A percentile compares a stretch with the other conserved stretches of the same genome.
phyloP scores from a whole-genome alignment of 768 basidiomycete species.

The Xerocomellus dryophilus region DNA sequence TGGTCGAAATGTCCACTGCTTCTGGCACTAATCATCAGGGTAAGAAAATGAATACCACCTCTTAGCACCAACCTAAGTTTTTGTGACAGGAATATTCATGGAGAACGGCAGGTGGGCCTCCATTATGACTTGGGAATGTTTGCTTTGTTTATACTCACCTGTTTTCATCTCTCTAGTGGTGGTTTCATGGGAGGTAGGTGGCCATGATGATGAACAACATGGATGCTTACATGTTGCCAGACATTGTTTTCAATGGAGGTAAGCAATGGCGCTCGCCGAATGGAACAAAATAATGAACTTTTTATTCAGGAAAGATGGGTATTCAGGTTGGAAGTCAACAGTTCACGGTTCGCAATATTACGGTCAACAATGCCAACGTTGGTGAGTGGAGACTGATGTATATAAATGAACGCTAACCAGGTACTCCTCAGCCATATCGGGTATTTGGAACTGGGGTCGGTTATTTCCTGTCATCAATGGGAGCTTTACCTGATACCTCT shows the following conservation, averaged over 20 bases:
- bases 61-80: background rate
- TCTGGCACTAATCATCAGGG: slow-evolving; percentile 64
- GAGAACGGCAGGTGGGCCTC: slow-evolving; percentile 58
- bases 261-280: background rate
- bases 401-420: background rate
- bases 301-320: slow-evolving; percentile 44
- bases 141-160: background rate
- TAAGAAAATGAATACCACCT: slow-evolving; percentile 21
- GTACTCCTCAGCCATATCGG: slow-evolving; percentile 23
- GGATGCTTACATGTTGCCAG: slow-evolving; percentile 11
- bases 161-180: slow-evolving; percentile 26
- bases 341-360: slow-evolving; percentile 66
- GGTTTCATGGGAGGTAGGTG: slow-evolving; percentile 54
- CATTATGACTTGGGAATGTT: background rate
- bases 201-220: background rate
- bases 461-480: background rate
- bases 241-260: slow-evolving; percentile 45
- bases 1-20: slow-evolving; percentile 67
- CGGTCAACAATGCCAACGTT: slow-evolving; percentile 44
- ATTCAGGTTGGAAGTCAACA: slow-evolving; percentile 80
- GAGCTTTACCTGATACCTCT: background rate
- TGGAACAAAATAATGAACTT: background rate
- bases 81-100: slow-evolving; percentile 55
- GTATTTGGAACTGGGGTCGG: slow-evolving; percentile 44
- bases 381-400: slow-evolving; percentile 22